phyloP scores from a whole-genome alignment of 2,329 filamentous ascomycete genomes.

The Pleurostoma richardsiae region DNA sequence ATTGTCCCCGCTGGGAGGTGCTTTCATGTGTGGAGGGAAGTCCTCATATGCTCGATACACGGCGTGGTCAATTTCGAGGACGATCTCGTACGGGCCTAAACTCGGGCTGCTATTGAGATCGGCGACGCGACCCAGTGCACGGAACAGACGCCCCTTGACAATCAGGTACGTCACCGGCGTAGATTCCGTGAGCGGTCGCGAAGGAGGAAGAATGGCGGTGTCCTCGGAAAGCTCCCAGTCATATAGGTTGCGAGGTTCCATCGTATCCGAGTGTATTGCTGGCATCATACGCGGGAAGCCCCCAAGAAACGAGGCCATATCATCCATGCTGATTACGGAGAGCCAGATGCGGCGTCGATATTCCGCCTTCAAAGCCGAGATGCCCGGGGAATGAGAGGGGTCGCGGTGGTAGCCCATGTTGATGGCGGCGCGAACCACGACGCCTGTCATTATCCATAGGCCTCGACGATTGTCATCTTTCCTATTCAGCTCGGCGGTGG shows the following conservation, averaged over 20 bases:
- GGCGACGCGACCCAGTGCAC: conserved; percentile 41
- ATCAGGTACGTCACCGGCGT: conserved; percentile 48
- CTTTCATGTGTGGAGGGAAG: conserved; percentile 14
- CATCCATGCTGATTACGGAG: conserved; percentile 42
- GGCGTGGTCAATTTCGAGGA: conserved; percentile 31
- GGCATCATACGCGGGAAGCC: conserved; percentile 44
- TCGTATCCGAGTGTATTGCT: conserved; percentile 40
- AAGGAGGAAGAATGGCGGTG: conserved; percentile 39
- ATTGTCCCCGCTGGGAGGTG: not conserved
- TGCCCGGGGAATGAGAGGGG: conserved; percentile 21
- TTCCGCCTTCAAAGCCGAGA: conserved; percentile 44
- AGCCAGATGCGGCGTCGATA: conserved; percentile 30
- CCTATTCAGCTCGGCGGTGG: conserved; percentile 46
- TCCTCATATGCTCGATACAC: conserved; percentile 17
- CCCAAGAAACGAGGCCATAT: conserved; percentile 46
- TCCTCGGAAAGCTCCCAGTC: conserved; percentile 48
- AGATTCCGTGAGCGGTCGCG: conserved; percentile 39
- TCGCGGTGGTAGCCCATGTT: conserved; percentile 50
- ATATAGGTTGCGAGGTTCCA: conserved; percentile 45
- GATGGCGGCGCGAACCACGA: conserved; percentile 47
- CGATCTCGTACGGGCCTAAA: conserved; percentile 10
- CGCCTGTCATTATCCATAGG: conserved; percentile 42
- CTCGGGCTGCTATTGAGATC: conserved; percentile 22
- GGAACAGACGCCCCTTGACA: conserved; percentile 41
- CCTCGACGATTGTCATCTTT: conserved; percentile 45